Evolutionary conservation across 495 filamentous ascomycete species (phyloP), one percentile per base, ranked within the genome.

Genomic region (Neurospora sublineolata): DNA sequence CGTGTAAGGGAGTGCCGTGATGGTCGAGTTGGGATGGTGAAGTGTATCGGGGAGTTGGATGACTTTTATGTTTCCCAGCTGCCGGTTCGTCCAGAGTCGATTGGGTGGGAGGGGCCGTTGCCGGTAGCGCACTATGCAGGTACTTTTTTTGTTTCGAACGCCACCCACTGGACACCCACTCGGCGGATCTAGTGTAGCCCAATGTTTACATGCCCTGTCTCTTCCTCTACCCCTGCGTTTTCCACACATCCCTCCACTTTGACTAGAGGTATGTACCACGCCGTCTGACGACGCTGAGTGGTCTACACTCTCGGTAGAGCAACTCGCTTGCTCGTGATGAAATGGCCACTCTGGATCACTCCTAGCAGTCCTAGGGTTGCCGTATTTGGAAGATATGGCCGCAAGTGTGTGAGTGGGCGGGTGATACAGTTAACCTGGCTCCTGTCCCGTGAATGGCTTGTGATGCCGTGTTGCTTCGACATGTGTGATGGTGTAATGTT

Each of bases 61-160:
- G 52, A 64, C 52, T 64, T 64, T 64, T 64, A 64, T 64, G 52
- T 64, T 64, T 64, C 52, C 52, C 52, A 64, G 52, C 52, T 64
- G 52, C 18, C 52, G 52, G 52, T 64, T 64, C 52, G 52, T 64
- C 52, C 18, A 0, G 6, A 30, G 27, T 64, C 52, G 52, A 64
- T 64, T 64, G 52, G 52, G 52, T 64, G 27, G 27, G 52, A 64
- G 52, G 52, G 52, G 23, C 27, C 52, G 52, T 64, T 64, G 52
- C 52, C 52, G 52, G 52, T 64, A 64, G 52, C 52, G 27, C 52
- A 64, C 23, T 27, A 64, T 64, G 52, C 27, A 64, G 52, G 52
- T 64, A 64, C 52, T 8, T 64, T 33, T 64, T 64, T 33, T 33
- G 52, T 64, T 64, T 64, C 52, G 14, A 64, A 64, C 52, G 52